phyloP scores from a whole-genome alignment of 2,329 filamentous ascomycete species.

The Colletotrichum sp. region DNA sequence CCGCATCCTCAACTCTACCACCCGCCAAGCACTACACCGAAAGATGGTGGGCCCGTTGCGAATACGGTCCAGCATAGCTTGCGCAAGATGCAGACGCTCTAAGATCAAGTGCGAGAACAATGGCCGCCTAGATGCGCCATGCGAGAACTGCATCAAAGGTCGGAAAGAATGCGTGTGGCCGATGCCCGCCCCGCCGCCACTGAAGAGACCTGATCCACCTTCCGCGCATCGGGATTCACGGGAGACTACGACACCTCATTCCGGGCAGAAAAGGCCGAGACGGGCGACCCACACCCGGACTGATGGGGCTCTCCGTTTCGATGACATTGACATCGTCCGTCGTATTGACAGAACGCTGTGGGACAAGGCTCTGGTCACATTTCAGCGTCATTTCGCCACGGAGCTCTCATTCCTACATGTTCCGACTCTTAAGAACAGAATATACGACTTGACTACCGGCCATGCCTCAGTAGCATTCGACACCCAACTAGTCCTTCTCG shows the following conservation, averaged over 20 bases:
- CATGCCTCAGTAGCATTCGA: constrained; percentile 21
- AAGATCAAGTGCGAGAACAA: constrained; percentile 86
- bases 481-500: constrained; percentile 63
- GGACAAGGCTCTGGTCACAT: constrained; percentile 71
- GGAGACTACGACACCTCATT: constrained; percentile 43
- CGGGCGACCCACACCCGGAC: constrained; percentile 23
- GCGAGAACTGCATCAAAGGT: constrained; percentile 75
- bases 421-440: constrained; percentile 60
- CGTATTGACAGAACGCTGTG: constrained; percentile 68
- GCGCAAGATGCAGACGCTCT: constrained; percentile 74
- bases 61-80: constrained; percentile 82
- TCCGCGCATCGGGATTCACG: constrained; percentile 27
- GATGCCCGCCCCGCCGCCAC: constrained; percentile 34
- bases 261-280: constrained; percentile 45
- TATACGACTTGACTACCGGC: constrained; percentile 29
- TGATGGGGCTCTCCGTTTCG: constrained; percentile 40
- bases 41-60: constrained; percentile 38
- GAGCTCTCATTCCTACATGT: constrained; percentile 75
- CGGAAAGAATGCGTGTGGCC: constrained; percentile 77
- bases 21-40: background rate
- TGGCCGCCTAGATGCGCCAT: constrained; percentile 58
- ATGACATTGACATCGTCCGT: constrained; percentile 64
- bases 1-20: background rate
- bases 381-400: constrained; percentile 71
- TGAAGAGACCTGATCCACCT: constrained; percentile 46